Conservation (phyloP, 2,329 filamentous ascomycete genomes). For the Alternaria burnsii region DNA sequence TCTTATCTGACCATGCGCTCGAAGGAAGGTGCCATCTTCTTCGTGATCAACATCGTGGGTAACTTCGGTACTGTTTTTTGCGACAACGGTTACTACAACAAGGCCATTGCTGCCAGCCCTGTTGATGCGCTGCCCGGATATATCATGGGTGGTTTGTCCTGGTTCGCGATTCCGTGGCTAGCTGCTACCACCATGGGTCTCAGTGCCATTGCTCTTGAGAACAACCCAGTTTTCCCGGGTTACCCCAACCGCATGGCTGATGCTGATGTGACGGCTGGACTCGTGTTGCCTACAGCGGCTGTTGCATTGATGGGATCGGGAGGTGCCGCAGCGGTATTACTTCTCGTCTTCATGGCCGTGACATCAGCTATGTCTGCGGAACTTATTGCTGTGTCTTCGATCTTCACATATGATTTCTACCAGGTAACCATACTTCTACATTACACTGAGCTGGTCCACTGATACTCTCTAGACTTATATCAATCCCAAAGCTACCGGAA, state of each 20-base stretch:
- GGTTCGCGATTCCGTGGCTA: slow-evolving; percentile 94
- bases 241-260: slow-evolving; percentile 76
- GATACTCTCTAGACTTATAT: slow-evolving; percentile 63
- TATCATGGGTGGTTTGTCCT: slow-evolving; percentile 83
- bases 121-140: slow-evolving; percentile 89
- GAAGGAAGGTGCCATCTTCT: slow-evolving; percentile 84
- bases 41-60: slow-evolving; percentile 87
- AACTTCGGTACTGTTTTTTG: slow-evolving; percentile 87
- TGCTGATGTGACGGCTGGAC: slow-evolving; percentile 79
- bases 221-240: slow-evolving; percentile 74
- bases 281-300: slow-evolving; percentile 85
- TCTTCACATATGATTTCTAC: slow-evolving; percentile 89
- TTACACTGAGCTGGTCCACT: background rate
- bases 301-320: slow-evolving; percentile 83
- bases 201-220: slow-evolving; percentile 80
- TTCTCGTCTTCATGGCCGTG: slow-evolving; percentile 90
- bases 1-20: slow-evolving; percentile 89
- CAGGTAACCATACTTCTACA: slow-evolving; percentile 60
- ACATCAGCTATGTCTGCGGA: slow-evolving; percentile 85
- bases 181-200: slow-evolving; percentile 89
- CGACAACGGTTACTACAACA: slow-evolving; percentile 90
- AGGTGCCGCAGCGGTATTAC: slow-evolving; percentile 78
- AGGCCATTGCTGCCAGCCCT: slow-evolving; percentile 87
- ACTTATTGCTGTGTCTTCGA: slow-evolving; percentile 86
- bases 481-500: slow-evolving; percentile 78